Conservation (phyloP, 139 green algal species). For the Chlamydomonas applanata region DNA sequence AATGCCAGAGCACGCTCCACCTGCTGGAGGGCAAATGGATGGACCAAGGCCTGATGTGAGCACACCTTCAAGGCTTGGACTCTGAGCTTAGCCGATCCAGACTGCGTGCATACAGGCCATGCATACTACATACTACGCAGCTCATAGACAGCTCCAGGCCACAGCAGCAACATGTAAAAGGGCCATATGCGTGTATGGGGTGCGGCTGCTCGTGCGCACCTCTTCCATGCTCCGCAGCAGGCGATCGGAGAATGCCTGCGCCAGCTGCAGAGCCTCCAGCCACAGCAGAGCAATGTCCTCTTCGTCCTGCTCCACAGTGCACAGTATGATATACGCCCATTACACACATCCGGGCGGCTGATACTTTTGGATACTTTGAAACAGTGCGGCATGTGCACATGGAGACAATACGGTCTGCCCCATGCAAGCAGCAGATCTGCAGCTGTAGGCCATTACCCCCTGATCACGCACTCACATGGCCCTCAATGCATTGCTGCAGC, state of each 20-base stretch:
- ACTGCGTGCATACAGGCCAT: neutral
- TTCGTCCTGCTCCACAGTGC: conserved; percentile 10
- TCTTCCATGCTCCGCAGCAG: neutral
- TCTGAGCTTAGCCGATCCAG: too few species aligned
- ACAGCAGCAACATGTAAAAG: neutral
- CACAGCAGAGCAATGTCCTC: neutral
- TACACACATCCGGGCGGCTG: too few species aligned
- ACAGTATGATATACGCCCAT: too few species aligned
- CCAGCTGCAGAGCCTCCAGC: conserved; percentile 3
- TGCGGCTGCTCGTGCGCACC: neutral
- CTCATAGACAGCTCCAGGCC: neutral
- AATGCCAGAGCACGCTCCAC: conserved; percentile 19
- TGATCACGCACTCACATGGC: too few species aligned
- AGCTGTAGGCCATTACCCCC: too few species aligned
- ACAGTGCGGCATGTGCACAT: too few species aligned
- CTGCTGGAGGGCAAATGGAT: neutral
- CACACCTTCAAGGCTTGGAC: too few species aligned
- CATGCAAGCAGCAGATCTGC: too few species aligned
- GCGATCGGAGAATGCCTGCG: neutral
- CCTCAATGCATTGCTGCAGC: too few species aligned
- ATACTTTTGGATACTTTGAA: too few species aligned
- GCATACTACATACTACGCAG: neutral
- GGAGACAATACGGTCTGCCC: too few species aligned
- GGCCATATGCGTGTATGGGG: neutral
- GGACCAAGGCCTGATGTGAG: neutral